Conservation (phyloP, 345 rosid genomes). For the Trapa bicornis region DNA sequence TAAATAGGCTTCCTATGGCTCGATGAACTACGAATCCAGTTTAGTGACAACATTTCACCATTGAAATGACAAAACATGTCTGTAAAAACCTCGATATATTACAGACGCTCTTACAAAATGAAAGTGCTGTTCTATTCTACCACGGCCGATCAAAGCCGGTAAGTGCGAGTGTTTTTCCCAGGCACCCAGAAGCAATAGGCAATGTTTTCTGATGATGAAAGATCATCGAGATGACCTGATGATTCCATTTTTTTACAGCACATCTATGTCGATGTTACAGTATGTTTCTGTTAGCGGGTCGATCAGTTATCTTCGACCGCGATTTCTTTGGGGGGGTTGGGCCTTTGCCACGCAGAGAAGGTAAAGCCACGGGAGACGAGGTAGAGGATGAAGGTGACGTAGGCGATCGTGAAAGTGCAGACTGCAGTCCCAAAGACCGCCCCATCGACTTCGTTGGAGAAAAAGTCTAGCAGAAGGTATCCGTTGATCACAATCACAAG, state of each 20-base stretch:
- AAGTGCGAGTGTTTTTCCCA: neutral
- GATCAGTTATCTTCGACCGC: slow-evolving; percentile 12
- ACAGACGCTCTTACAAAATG: neutral
- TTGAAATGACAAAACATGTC: neutral
- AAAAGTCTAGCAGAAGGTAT: slow-evolving; percentile 69
- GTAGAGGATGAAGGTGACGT: slow-evolving; percentile 58
- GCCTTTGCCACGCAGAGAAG: slow-evolving; percentile 22
- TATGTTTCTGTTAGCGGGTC: neutral
- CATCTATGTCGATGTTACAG: neutral
- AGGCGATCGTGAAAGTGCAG: slow-evolving; percentile 33
- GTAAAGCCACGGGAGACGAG: slow-evolving; percentile 37
- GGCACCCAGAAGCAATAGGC: neutral
- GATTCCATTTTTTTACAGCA: neutral
- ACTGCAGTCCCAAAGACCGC: slow-evolving; percentile 22
- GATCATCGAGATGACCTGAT: neutral
- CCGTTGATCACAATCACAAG: slow-evolving; percentile 81
- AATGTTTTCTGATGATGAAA: neutral
- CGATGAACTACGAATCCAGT: no score
- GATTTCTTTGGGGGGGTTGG: slow-evolving; percentile 13
- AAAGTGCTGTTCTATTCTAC: neutral
- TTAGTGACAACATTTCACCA: no score
- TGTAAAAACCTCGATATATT: neutral
- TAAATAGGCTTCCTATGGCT: no score
- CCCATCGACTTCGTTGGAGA: slow-evolving; percentile 49
- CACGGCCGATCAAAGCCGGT: neutral